Evolutionary conservation across 139 green algal genomes (phyloP).

Genomic region (Chlamydomonas urium): DNA sequence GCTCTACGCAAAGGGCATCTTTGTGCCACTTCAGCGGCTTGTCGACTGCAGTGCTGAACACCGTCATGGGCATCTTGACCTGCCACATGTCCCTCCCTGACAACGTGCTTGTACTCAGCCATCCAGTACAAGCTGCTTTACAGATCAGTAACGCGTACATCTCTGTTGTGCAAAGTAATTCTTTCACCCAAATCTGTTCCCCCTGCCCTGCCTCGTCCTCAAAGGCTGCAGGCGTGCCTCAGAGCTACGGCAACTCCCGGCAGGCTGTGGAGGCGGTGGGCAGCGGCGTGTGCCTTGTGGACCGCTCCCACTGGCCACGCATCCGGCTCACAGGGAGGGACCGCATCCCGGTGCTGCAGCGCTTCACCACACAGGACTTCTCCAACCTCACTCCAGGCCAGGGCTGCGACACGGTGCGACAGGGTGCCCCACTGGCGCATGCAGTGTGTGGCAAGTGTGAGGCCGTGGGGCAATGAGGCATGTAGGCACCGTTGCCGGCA

Average conservation of each 20-base stretch:
- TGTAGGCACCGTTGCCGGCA: no score
- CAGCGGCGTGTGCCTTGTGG: slow-evolving; percentile 55
- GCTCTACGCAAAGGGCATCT: no score
- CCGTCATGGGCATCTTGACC: no score
- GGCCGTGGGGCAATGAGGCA: no score
- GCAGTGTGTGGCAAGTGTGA: background rate
- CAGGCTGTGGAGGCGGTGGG: slow-evolving; percentile 45
- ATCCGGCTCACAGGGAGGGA: slow-evolving; percentile 32
- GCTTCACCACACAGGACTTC: slow-evolving; percentile 62
- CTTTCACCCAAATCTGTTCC: no score
- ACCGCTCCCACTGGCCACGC: slow-evolving; percentile 72
- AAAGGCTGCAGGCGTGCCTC: slow-evolving; percentile 43
- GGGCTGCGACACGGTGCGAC: slow-evolving; percentile 57
- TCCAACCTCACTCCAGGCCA: slow-evolving; percentile 37
- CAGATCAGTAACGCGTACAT: background rate
- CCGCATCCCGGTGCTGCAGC: slow-evolving; percentile 54
- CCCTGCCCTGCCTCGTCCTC: no score
- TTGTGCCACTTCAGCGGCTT: no score
- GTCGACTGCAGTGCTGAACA: no score
- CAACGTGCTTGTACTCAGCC: no score
- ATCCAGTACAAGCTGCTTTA: no score
- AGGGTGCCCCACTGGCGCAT: background rate
- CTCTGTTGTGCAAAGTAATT: no score
- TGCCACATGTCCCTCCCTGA: no score
- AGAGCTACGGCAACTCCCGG: slow-evolving; percentile 51